A percentile compares a stretch with the other conserved stretches of the same genome.
Conservation (phyloP, 2,329 filamentous ascomycete species). For the Cytospora mali region DNA sequence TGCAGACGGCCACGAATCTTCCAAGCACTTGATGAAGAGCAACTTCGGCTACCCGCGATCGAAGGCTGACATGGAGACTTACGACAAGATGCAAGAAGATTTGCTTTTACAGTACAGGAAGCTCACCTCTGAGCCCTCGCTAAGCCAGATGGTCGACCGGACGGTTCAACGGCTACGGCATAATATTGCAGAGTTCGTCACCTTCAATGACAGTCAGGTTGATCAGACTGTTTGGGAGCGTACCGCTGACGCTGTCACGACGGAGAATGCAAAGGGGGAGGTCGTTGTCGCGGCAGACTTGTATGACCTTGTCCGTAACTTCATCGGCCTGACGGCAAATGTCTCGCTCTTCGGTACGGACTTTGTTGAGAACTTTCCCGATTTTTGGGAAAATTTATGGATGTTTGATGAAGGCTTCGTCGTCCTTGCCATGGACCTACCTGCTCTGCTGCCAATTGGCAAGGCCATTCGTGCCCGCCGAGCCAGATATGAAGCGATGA, state of each 20-base stretch:
- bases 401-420: slow-evolving; percentile 40
- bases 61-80: slow-evolving; percentile 34
- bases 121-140: slow-evolving; percentile 33
- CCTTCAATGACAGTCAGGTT: slow-evolving; percentile 42
- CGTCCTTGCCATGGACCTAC: slow-evolving; percentile 37
- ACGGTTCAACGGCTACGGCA: slow-evolving; percentile 34
- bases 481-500: slow-evolving; percentile 36
- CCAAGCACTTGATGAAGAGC: slow-evolving; percentile 35
- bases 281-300: slow-evolving; percentile 40
- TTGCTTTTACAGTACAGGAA: slow-evolving; percentile 35
- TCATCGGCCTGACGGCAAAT: slow-evolving; percentile 41
- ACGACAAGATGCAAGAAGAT: slow-evolving; percentile 36
- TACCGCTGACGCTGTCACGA: slow-evolving; percentile 36
- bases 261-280: slow-evolving; percentile 35
- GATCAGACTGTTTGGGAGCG: slow-evolving; percentile 46
- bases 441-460: slow-evolving; percentile 40
- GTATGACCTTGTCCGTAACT: slow-evolving; percentile 40
- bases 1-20: slow-evolving; percentile 35
- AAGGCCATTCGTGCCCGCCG: slow-evolving; percentile 38
- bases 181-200: slow-evolving; percentile 40
- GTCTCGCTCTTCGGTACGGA: slow-evolving; percentile 44
- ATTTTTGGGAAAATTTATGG: slow-evolving; percentile 44
- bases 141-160: slow-evolving; percentile 32
- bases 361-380: slow-evolving; percentile 45
- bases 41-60: slow-evolving; percentile 38